These are phyloP conservation scores for Moringa oleifera DNA, from an alignment of 345 rosid genomes.

Conservation along the genomic window DNA sequence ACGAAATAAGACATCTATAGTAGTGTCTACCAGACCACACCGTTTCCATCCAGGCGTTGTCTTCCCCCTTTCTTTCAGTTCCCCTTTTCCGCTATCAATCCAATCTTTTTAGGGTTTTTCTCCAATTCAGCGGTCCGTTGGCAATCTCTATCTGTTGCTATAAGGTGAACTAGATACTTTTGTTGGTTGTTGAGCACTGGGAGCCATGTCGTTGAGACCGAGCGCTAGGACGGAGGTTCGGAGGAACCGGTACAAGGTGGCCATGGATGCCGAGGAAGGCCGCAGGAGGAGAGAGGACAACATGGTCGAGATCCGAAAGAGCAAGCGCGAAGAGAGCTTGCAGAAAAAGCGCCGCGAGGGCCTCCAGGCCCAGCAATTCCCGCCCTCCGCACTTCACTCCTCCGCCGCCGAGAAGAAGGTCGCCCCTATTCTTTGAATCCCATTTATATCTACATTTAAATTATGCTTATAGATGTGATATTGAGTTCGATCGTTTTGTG, in stretches of 20 bases:
- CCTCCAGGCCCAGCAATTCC: slow-evolving; percentile 43
- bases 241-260: slow-evolving; percentile 75
- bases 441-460: background rate
- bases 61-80: too few species aligned
- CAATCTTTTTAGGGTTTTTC: too few species aligned
- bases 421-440: background rate
- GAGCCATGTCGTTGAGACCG: slow-evolving; percentile 73
- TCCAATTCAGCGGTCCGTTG: background rate
- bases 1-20: too few species aligned
- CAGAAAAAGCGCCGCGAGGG: slow-evolving; percentile 95
- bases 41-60: too few species aligned
- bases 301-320: slow-evolving; percentile 98
- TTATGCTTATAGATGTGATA: background rate
- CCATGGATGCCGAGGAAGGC: slow-evolving; percentile 87
- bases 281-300: slow-evolving; percentile 88
- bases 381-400: slow-evolving; percentile 35
- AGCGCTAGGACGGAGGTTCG: slow-evolving; percentile 69
- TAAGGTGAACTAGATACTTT: too few species aligned
- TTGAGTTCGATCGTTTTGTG: background rate
- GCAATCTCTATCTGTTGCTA: background rate
- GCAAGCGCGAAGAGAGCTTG: slow-evolving; percentile 80
- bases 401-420: slow-evolving; percentile 60
- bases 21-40: too few species aligned
- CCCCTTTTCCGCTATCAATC: too few species aligned
- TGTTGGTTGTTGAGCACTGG: background rate